phyloP scores from a whole-genome alignment of 257 asterid genomes.

The Gentiana macrophylla region DNA sequence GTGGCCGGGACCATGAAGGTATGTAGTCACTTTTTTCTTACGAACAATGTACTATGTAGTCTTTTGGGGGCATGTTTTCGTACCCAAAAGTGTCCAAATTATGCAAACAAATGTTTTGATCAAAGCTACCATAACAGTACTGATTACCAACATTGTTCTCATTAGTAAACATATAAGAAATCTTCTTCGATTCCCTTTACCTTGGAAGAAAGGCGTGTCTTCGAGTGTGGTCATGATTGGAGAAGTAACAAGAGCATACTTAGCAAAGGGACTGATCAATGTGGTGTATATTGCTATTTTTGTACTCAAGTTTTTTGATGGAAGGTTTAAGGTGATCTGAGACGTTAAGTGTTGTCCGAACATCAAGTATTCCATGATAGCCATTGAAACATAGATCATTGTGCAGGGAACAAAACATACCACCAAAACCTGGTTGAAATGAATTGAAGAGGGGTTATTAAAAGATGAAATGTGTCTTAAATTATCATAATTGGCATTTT shows the following conservation, averaged over 20 bases:
- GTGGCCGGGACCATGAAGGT: no score
- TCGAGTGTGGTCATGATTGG: conserved; percentile 19
- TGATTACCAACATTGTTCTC: conserved; percentile 14
- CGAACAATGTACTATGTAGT: no score
- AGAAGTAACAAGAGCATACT: conserved; percentile 23
- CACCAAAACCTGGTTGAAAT: conserved; percentile 24
- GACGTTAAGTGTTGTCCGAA: conserved; percentile 30
- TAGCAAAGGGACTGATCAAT: conserved; percentile 31
- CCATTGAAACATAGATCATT: conserved; percentile 37
- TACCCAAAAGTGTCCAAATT: no score
- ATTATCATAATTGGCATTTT: no score
- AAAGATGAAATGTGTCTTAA: no score
- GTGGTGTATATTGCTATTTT: conserved; percentile 44
- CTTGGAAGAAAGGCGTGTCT: neutral
- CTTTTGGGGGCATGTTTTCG: no score
- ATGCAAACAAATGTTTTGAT: conserved; percentile 5
- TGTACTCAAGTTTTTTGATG: conserved; percentile 17
- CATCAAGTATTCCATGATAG: conserved; percentile 39
- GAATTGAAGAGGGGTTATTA: no score
- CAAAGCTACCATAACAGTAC: conserved; percentile 12
- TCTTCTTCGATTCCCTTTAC: neutral
- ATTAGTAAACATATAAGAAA: conserved; percentile 4
- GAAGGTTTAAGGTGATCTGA: conserved; percentile 40
- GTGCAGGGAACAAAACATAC: conserved; percentile 37
- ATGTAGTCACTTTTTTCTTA: no score